A percentile compares a stretch with the other conserved stretches of the same genome.
phyloP scores from a whole-genome alignment of 1,139 yeast genomes.

The Yamadazyma mexicana region DNA sequence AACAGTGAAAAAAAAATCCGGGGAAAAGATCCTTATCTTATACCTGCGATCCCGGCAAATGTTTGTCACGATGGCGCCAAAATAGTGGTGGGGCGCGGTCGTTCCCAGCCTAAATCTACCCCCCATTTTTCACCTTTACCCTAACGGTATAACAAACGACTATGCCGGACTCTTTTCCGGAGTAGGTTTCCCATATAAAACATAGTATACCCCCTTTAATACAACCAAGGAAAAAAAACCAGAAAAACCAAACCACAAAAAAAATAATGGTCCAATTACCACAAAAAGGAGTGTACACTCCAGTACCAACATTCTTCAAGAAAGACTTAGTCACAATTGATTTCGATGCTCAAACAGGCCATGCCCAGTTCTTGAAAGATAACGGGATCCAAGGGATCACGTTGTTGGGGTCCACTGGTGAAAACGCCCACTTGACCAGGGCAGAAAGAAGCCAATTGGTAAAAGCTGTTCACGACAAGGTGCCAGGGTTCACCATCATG shows the following conservation, averaged over 20 bases:
- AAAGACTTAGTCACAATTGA: slow-evolving; percentile 29
- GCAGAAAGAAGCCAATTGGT: slow-evolving; percentile 38
- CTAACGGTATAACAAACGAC: background rate
- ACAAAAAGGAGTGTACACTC: slow-evolving; percentile 30
- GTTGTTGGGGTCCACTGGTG: slow-evolving; percentile 45
- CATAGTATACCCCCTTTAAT: no score
- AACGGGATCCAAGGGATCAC: slow-evolving; percentile 36
- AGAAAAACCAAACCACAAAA: no score
- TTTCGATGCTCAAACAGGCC: slow-evolving; percentile 31
- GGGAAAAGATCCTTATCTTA: slow-evolving; percentile 1
- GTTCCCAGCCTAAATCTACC: background rate
- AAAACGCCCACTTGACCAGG: slow-evolving; percentile 44
- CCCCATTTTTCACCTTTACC: background rate
- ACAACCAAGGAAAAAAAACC: background rate
- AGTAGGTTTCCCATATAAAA: no score
- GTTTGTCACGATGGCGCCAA: background rate
- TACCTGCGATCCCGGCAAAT: background rate
- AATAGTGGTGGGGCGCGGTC: background rate
- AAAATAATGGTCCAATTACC: slow-evolving; percentile 8
- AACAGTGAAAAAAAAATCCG: background rate
- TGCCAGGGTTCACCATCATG: slow-evolving; percentile 39
- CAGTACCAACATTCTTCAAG: slow-evolving; percentile 40
- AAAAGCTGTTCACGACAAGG: slow-evolving; percentile 30
- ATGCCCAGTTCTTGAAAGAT: slow-evolving; percentile 30
- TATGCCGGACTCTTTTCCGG: no score